These are phyloP conservation scores for Elsinoe perseae DNA, from an alignment of 2,329 filamentous ascomycete genomes.

Conservation along the genomic window DNA sequence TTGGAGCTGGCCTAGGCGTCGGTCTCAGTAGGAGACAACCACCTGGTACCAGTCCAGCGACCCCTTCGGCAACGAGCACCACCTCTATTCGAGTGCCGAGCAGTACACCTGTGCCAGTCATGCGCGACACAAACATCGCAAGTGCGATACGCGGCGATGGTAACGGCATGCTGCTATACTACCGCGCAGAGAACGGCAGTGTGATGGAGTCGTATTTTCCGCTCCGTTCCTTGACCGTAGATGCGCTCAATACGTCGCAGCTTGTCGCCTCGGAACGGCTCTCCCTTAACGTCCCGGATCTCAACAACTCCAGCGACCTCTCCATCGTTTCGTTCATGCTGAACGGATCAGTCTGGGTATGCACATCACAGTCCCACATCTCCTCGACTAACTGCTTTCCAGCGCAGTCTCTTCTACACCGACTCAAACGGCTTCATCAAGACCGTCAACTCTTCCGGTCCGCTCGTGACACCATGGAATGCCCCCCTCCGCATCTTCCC, in stretches of 20 bases:
- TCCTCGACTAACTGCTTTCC: background rate
- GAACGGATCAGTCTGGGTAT: background rate
- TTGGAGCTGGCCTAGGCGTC: background rate
- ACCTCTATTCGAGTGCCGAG: background rate
- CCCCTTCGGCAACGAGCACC: background rate
- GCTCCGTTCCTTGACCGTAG: background rate
- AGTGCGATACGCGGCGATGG: background rate
- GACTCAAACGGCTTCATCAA: background rate
- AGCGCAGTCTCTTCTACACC: background rate
- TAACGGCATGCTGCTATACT: background rate
- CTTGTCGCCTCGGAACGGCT: background rate
- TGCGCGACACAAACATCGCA: background rate
- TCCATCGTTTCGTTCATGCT: background rate
- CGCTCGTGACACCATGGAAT: background rate
- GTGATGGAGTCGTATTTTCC: background rate
- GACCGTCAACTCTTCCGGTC: background rate
- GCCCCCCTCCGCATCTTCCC: background rate
- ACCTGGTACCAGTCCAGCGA: background rate
- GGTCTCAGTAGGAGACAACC: background rate
- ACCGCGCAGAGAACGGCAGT: background rate
- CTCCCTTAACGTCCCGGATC: background rate
- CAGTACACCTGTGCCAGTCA: background rate
- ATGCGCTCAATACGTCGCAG: background rate
- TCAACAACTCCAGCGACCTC: background rate
- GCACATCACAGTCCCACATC: background rate